phyloP scores from a whole-genome alignment of 148 eudicot species.

The Rhododendron ferrugineum region DNA sequence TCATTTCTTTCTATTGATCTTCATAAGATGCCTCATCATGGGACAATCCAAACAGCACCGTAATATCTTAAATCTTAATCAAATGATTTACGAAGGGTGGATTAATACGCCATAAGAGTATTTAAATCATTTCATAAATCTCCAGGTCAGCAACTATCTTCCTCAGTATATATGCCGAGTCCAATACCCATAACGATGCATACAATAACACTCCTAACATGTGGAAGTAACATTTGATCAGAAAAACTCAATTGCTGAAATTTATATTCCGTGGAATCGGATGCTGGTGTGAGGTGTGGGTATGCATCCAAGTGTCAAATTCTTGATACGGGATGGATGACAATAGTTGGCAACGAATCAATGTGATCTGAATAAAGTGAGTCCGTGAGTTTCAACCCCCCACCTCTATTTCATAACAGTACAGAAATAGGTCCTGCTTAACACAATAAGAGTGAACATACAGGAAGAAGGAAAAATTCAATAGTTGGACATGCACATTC shows the following conservation, averaged over 20 bases:
- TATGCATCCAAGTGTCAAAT: not conserved
- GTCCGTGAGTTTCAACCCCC: not conserved
- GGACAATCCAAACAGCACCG: not conserved
- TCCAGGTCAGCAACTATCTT: not conserved
- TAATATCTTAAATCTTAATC: not conserved
- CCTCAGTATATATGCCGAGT: not conserved
- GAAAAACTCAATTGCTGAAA: not conserved
- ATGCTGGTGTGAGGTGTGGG: not conserved
- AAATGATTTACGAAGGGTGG: not conserved
- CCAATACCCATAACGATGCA: not conserved
- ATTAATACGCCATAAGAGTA: not conserved
- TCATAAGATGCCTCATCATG: not conserved
- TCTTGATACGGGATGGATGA: not conserved
- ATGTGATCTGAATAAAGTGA: not conserved
- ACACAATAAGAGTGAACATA: not conserved
- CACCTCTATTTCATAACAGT: not conserved
- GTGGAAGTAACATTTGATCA: not conserved
- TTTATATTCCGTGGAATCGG: not conserved
- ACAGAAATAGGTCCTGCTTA: not conserved
- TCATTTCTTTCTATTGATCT: not conserved
- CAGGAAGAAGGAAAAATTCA: not conserved
- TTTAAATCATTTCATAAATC: not conserved
- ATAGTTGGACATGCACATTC: not conserved
- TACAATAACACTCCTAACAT: not conserved
- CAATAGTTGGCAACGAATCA: not conserved